These are phyloP conservation scores for Pseudogymnoascus sp. DNA, from an alignment of 2,329 filamentous ascomycete genomes.

Conservation along the genomic window DNA sequence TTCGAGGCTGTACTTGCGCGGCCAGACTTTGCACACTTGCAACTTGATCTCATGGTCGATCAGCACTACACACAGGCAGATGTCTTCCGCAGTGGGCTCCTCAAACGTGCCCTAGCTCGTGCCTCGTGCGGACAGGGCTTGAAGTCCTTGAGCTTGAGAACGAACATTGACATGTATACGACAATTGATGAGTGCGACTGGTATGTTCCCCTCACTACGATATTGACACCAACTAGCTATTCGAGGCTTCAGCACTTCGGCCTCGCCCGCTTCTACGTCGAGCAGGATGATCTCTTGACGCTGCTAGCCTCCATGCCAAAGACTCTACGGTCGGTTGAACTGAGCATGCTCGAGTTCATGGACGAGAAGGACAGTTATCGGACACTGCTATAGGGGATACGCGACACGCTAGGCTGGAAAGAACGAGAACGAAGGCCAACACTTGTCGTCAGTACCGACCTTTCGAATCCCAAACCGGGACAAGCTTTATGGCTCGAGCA, in stretches of 20 bases:
- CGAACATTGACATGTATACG: background rate
- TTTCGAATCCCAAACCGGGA: slow-evolving; percentile 7
- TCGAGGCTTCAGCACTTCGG: slow-evolving; percentile 27
- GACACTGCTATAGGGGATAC: slow-evolving; percentile 20
- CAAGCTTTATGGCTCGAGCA: background rate
- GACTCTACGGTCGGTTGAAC: slow-evolving; percentile 27
- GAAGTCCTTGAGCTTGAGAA: slow-evolving; percentile 22
- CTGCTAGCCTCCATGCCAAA: slow-evolving; percentile 25
- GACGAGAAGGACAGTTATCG: slow-evolving; percentile 12
- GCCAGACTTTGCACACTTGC: slow-evolving; percentile 26
- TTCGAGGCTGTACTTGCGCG: slow-evolving; percentile 20
- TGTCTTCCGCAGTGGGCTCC: slow-evolving; percentile 17
- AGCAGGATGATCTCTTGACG: slow-evolving; percentile 23
- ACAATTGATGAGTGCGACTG: background rate
- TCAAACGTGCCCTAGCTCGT: slow-evolving; percentile 18
- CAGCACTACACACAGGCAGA: background rate
- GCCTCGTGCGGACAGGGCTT: slow-evolving; percentile 17
- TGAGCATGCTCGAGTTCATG: slow-evolving; percentile 29
- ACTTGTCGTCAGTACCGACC: slow-evolving; percentile 12
- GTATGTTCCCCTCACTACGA: slow-evolving; percentile 20
- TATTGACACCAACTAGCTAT: slow-evolving; percentile 29
- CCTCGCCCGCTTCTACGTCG: slow-evolving; percentile 25
- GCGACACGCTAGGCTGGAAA: slow-evolving; percentile 19
- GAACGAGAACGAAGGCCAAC: slow-evolving; percentile 13
- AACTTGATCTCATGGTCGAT: slow-evolving; percentile 23